Conservation (phyloP, 2,329 filamentous ascomycete species). For the Fusarium phyllophilum region DNA sequence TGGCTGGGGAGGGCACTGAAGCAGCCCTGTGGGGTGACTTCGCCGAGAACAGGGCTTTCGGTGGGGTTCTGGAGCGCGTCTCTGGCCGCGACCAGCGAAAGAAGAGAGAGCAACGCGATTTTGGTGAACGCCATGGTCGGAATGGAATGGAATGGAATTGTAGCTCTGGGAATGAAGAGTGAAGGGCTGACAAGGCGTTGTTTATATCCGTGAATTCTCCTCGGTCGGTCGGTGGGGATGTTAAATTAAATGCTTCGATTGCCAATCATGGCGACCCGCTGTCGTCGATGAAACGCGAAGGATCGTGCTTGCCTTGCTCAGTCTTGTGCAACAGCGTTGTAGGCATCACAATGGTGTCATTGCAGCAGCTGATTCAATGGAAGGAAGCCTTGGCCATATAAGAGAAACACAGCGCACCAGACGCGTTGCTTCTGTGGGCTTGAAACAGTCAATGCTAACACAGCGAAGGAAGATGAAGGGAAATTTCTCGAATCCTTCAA, state of each 20-base stretch:
- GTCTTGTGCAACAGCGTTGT: neutral
- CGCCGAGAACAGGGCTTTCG: neutral
- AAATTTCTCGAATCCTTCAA: neutral
- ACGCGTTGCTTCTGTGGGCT: neutral
- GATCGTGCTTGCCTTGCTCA: slow-evolving; percentile 1
- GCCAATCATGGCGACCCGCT: neutral
- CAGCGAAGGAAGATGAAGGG: neutral
- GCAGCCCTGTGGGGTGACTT: slow-evolving; percentile 29
- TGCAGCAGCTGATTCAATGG: rapidly evolving
- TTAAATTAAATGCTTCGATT: neutral
- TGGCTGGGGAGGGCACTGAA: slow-evolving; percentile 13
- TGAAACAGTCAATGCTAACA: neutral
- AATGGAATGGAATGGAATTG: neutral
- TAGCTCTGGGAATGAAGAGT: neutral
- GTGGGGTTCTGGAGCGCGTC: slow-evolving; percentile 50
- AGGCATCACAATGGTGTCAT: neutral
- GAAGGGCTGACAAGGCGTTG: neutral
- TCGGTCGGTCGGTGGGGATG: neutral
- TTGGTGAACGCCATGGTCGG: neutral
- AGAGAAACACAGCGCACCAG: neutral
- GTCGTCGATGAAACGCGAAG: slow-evolving; percentile 5
- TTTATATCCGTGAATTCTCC: neutral
- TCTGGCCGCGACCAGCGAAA: neutral
- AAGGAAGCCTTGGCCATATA: neutral
- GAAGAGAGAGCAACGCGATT: neutral